Percentiles rank a stretch among this genome's conserved stretches.
phyloP scores from a whole-genome alignment of 176 grass and related monocot genomes.

The Juncus inflexus region DNA sequence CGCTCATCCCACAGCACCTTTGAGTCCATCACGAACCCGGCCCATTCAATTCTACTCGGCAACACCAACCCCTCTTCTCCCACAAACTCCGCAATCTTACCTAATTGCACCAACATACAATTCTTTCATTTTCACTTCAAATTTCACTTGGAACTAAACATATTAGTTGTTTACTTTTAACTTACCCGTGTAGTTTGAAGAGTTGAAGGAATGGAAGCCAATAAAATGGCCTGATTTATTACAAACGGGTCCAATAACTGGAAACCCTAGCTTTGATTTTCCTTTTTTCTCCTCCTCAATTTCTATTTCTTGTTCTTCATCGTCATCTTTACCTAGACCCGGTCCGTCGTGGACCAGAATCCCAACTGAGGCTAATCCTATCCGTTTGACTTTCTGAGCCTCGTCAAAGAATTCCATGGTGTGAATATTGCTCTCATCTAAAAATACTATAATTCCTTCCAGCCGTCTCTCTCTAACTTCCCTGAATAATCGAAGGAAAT shows the following conservation, averaged over 20 bases:
- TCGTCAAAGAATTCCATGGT: constrained; percentile 46
- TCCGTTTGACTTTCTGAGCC: constrained; percentile 42
- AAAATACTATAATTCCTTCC: constrained; percentile 41
- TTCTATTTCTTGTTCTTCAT: neutral
- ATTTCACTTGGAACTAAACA: no score
- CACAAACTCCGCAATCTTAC: constrained; percentile 16
- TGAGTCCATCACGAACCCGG: constrained; percentile 36
- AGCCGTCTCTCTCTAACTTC: constrained; percentile 30
- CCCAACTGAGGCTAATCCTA: constrained; percentile 32
- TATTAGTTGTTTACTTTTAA: neutral
- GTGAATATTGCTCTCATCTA: constrained; percentile 45
- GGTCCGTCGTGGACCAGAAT: constrained; percentile 27
- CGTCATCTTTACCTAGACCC: neutral
- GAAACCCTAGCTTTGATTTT: constrained; percentile 17
- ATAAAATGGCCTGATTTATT: constrained; percentile 32
- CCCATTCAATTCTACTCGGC: constrained; percentile 34
- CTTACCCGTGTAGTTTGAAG: constrained; percentile 5
- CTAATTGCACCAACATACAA: neutral
- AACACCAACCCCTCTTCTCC: constrained; percentile 24
- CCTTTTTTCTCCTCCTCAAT: constrained; percentile 4
- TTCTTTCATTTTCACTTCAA: no score
- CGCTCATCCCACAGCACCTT: constrained; percentile 36
- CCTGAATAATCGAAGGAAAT: constrained; percentile 9
- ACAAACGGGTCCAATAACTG: constrained; percentile 35
- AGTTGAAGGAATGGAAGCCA: constrained; percentile 34